Conservation (phyloP, 2,329 filamentous ascomycete genomes). For the Cercospora berteroae region DNA sequence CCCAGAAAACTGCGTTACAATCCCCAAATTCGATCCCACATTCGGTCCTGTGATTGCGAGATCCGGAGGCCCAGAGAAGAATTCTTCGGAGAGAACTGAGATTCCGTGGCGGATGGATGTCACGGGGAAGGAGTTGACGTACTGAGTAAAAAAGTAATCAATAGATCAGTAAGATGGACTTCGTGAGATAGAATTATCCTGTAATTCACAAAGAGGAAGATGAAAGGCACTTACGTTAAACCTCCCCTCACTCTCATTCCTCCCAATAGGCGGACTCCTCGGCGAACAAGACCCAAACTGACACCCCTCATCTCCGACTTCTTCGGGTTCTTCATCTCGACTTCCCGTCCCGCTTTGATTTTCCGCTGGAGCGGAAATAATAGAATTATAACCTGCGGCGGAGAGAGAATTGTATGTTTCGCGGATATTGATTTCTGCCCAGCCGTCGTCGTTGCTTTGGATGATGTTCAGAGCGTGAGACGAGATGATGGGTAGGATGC, state of each 20-base stretch:
- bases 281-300: conserved; percentile 61
- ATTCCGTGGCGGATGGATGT: conserved; percentile 65
- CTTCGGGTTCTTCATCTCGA: conserved; percentile 18
- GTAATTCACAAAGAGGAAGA: too few relatives aligned
- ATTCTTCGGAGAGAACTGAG: conserved; percentile 52
- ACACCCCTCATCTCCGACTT: conserved; percentile 44
- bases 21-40: conserved; percentile 58
- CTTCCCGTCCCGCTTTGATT: conserved; percentile 61
- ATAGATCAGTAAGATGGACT: background rate
- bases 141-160: conserved; percentile 49
- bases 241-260: conserved; percentile 56
- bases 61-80: conserved; percentile 58
- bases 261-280: conserved; percentile 56
- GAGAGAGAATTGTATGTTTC: conserved; percentile 58
- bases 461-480: conserved; percentile 55
- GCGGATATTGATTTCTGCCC: conserved; percentile 67
- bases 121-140: conserved; percentile 69
- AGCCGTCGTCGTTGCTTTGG: conserved; percentile 70
- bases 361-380: conserved; percentile 65
- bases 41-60: conserved; percentile 67
- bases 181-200: too few relatives aligned
- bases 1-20: conserved; percentile 59
- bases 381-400: conserved; percentile 57
- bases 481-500: background rate
- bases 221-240: conserved; percentile 44